Conservation (phyloP, 2,329 filamentous ascomycete genomes). For the Clonostachys rosea region DNA sequence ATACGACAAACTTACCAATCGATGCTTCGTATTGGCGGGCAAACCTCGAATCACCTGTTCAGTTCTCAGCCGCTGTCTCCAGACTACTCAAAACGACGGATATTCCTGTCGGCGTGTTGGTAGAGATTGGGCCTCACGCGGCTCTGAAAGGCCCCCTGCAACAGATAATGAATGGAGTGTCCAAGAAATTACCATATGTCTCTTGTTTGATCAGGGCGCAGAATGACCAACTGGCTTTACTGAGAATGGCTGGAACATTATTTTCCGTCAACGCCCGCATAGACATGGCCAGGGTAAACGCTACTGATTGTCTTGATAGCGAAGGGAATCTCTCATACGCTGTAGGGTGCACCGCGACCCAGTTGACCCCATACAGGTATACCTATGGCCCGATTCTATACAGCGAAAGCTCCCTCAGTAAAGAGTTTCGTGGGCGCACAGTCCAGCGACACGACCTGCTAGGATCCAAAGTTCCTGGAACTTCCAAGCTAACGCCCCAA, state of each 20-base stretch:
- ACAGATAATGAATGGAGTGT: too few species aligned
- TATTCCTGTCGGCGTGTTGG: too few species aligned
- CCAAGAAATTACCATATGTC: too few species aligned
- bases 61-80: constrained; percentile 4
- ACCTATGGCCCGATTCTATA: constrained; percentile 14
- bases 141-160: too few species aligned
- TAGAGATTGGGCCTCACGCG: too few species aligned
- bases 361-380: constrained; percentile 4
- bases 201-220: not conserved
- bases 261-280: constrained; percentile 1
- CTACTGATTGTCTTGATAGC: not conserved
- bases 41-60: constrained; percentile 8
- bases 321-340: not conserved
- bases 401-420: not conserved
- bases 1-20: constrained; percentile 1
- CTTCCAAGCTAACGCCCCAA: not conserved
- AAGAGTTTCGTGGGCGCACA: constrained; percentile 31
- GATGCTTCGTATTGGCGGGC: constrained; percentile 4
- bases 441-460: constrained; percentile 37
- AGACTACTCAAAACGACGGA: too few species aligned
- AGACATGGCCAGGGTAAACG: constrained; percentile 1
- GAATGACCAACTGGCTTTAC: not conserved
- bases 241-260: constrained; percentile 2
- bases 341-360: constrained; percentile 1
- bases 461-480: constrained; percentile 27